Base-by-base conservation (phyloP, 2,329 filamentous ascomycete genomes). In the Pezicula radicicola region DNA sequence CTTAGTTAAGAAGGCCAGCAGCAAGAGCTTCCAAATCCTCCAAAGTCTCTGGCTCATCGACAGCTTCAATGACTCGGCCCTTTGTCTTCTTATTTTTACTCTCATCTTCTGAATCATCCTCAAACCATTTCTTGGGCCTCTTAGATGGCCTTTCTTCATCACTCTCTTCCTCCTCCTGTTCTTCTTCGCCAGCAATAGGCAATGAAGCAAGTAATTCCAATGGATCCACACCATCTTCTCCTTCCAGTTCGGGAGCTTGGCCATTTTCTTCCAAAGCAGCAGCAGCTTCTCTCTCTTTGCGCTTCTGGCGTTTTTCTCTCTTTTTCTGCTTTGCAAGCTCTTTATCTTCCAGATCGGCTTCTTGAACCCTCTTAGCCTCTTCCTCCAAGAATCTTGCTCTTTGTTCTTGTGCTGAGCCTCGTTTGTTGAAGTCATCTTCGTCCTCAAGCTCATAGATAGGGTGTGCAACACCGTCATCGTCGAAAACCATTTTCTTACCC, bases 401-500 rank as follows among this genome's bases (percentile, higher is more conserved):
- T 70, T 95, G 91, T 46, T 81, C 81, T 59, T 91, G 88, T 3
- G 89, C 88, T 21, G 85, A 76, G 35, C 93, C 94, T 49, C 85
- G 81, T 37, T 81, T 79, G 56, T 76, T 78, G 78, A 97, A 99
- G 58, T 85, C 83, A 0, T 86, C 84, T 71, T 97, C 91, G 68
- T 89, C 83, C 66, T 93, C 87, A 60, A 99, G 84, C 68, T 96
- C 89, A 73, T 97, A 97, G 13, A 95, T 70, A 56, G 89, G 83
- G 68, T 94, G 91, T 3, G 91, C 79, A 55, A 88, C 85, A 60
- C 92, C 93, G 30, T 97, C 91, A 45, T 96, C 92, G 71, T 97
- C 93, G 68, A 93, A 99, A 5, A 97, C 79, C 7, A 97, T 75
- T 68, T 94, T 96, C 39, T 83, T 86, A 12, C 90, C 88, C 66